Base-by-base conservation (phyloP, 2,329 filamentous ascomycete genomes). In the Cordyceps cateniannulata region DNA sequence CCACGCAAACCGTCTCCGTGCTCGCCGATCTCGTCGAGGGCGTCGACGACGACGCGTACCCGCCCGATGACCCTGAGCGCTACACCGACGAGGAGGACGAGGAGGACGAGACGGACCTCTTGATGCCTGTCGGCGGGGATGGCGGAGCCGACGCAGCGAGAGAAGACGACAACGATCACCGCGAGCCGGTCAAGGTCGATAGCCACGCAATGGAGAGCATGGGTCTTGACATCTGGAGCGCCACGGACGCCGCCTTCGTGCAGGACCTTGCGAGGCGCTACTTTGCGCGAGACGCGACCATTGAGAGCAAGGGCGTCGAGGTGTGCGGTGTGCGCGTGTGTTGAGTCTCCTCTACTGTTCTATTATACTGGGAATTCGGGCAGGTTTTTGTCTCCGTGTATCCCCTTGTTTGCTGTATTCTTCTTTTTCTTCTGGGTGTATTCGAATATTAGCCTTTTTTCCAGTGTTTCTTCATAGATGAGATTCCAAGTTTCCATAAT, bases 211-310 rank as follows among this genome's bases (percentile, higher is more conserved):
- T 93, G 54, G 81, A 84, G 62, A 78, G 80, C 50, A 88, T 93
- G 85, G 90, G 90, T 0, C 79, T 95, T 22, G 90, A 95, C 67
- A 79, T 86, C 1, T 95, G 90, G 89, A 92, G 88, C 69, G 77
- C 81, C 35, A 77, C 78, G 18, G 90, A 93, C 69, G 83, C 82
- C n/a, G 77, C 77, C 3, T 93, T 93, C 68, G 81, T 91, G 18
- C 76, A 76, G 63, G 85, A 86, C 59, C 76, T 89, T 55, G 76
- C 84, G 49, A 78, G 73, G 63, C 74, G 83, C 64, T 93, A 90
- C 74, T 92, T 91, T 73, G 84, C 78, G 32, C 77, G 86, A 18
- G 72, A 78, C 51, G 85, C 85, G 10, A 79, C 80, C 65, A 82
- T 91, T 22, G 83, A 90, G 70, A 84, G 85, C 40, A 86, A 85